Percentiles rank a stretch among this genome's conserved stretches.
phyloP scores from a whole-genome alignment of 805 yeast genomes.

The Lipomyces sp. region DNA sequence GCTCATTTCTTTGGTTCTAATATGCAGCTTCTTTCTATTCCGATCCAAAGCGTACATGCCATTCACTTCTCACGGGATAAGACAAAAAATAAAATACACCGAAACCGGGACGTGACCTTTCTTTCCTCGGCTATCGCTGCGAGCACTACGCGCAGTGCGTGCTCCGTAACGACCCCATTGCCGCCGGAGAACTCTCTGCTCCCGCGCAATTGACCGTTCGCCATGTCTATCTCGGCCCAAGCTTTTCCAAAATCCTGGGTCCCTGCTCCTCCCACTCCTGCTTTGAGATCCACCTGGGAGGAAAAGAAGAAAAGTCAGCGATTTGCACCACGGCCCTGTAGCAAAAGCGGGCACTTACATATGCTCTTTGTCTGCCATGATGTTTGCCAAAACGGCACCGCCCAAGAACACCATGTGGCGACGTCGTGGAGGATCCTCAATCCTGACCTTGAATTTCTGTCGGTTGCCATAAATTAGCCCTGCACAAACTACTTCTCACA shows the following conservation, averaged over 20 bases:
- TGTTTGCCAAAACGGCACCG: conserved; percentile 95
- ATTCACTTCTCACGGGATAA: too few relatives aligned
- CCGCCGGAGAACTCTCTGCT: too few relatives aligned
- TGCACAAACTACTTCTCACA: conserved; percentile 36
- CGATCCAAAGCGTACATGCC: too few relatives aligned
- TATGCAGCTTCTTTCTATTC: too few relatives aligned
- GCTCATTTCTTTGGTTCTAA: too few relatives aligned
- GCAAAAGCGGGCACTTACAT: conserved; percentile 46
- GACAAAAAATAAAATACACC: too few relatives aligned
- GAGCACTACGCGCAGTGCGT: too few relatives aligned
- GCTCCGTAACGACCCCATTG: too few relatives aligned
- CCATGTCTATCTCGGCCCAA: conserved; percentile 92
- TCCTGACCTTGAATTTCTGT: conserved; percentile 83
- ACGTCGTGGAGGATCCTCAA: conserved; percentile 98
- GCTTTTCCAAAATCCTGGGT: conserved; percentile 72
- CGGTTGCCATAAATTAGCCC: too few relatives aligned
- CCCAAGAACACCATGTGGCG: conserved; percentile 98
- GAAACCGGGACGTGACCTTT: too few relatives aligned
- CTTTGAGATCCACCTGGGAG: conserved; percentile 68
- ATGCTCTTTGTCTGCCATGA: conserved; percentile 97
- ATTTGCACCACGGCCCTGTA: background rate
- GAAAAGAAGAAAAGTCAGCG: background rate
- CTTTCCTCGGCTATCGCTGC: too few relatives aligned
- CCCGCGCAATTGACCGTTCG: too few relatives aligned
- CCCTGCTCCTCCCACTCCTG: conserved; percentile 99